Evolutionary conservation across 768 basidiomycete genomes (phyloP), one percentile per base, ranked within the genome.

Genomic region (Boletus vermiculosoides): DNA sequence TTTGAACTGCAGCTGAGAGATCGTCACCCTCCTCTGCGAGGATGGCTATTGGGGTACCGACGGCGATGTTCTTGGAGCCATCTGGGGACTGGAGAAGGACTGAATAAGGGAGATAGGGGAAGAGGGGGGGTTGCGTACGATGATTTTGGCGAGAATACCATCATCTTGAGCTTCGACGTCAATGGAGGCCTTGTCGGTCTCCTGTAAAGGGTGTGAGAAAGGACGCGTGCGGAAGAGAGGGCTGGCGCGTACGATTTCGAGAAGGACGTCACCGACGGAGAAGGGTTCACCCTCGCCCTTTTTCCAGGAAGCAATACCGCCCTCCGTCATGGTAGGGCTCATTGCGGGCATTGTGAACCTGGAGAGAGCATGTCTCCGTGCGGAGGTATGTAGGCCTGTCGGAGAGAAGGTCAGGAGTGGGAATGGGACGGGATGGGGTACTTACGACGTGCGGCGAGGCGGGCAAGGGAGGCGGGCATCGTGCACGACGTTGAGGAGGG

Each of bases 131-230:
- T 77, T 41, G 31, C 92, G 56, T 76, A 94, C 95, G 54, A 99
- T 87, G 64, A 99, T 97, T 83, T 98, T 98, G 50, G 91, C 95
- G 57, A 99, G 78, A 61, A 98, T 76, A 64, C 97, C 97, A 64
- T 99, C 97, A 42, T 98, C 97, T 77, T 95, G 95, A 10, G 97
- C 94, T 77, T 99, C 97, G 36, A 99, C 96, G 77, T 99, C 97
- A 74, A 99, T 98, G 47, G 94, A 95, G 22, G 97, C 96, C 83
- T 99, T 99, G 87, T 99, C 97, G 52, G 97, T 99, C 88, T 99
- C 97, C 94, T 96, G 56, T 60, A 15, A 55, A 56, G 50, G 45
- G 25, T 52, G 42, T 62, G 44, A 60, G 50, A 25, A 57, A 50
- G 49, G 36, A 41, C 50, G 49, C 51, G 33, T 31, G 48, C 5